Evolutionary conservation across 495 filamentous ascomycete genomes (phyloP), one percentile per base, ranked within the genome.

Genomic region (Trichoderma orchidacearum): DNA sequence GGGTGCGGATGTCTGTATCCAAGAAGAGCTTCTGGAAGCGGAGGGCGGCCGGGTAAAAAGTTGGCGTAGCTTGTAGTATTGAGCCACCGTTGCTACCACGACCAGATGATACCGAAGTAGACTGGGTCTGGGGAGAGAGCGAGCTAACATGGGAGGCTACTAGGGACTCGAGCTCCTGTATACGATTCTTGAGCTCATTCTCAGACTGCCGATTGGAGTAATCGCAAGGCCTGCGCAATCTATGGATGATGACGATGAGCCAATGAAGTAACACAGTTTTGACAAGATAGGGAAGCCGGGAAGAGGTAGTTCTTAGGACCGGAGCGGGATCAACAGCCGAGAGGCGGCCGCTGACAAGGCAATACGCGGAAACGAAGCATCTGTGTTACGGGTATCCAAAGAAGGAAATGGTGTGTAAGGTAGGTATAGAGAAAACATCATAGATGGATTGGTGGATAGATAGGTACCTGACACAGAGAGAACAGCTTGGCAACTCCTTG

Each of bases 401-500:
- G 30, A 56, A 59, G 15, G 64, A 76, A 76, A 56, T 75, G 74
- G 60, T n/a, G n/a, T n/a, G n/a, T n/a, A n/a, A n/a, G n/a, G n/a
- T n/a, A n/a, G n/a, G n/a, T n/a, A n/a, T n/a, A n/a, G n/a, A n/a
- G n/a, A n/a, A n/a, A n/a, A n/a, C n/a, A n/a, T n/a, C n/a, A n/a
- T n/a, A n/a, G n/a, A n/a, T n/a, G n/a, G n/a, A n/a, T n/a, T n/a
- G n/a, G n/a, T n/a, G n/a, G n/a, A n/a, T n/a, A n/a, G n/a, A 25
- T 23, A 48, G 2, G 21, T 28, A 48, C 41, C 74, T 59, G 55
- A 52, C 56, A 57, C 73, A 76, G n/a, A 76, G 60, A 5, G 63
- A 57, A 59, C 76, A 79, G 7, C 59, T 58, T 2, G 76, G 76
- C 0, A 77, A 60, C 1, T 53, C 55, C 61, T 79, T 79, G 68